Evolutionary conservation across 495 filamentous ascomycete genomes (phyloP).

Genomic region (Aspergillus cavernicola): DNA sequence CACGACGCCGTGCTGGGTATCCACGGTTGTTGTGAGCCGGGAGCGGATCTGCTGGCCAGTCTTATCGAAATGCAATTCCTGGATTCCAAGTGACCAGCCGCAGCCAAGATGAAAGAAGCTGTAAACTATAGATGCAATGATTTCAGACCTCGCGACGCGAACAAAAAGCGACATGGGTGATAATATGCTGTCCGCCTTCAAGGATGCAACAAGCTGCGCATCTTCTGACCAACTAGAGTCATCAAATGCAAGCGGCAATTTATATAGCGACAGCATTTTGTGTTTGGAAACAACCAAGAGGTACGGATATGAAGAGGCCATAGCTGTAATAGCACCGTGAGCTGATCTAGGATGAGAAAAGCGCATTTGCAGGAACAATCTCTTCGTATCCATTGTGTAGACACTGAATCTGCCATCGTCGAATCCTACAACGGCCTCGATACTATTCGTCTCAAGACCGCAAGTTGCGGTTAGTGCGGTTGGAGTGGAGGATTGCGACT

Average conservation of each 20-base stretch:
- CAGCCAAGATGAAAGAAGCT: slow-evolving; percentile 48
- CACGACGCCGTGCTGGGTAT: slow-evolving; percentile 33
- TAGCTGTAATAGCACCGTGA: slow-evolving; percentile 66
- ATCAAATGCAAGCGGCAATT: slow-evolving; percentile 36
- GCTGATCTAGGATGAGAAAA: slow-evolving; percentile 53
- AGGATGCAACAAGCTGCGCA: slow-evolving; percentile 67
- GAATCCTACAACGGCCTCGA: slow-evolving; percentile 66
- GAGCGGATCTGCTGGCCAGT: slow-evolving; percentile 52
- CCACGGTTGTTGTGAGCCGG: slow-evolving; percentile 49
- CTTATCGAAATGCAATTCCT: slow-evolving; percentile 69
- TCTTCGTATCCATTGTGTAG: slow-evolving; percentile 53
- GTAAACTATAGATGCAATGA: slow-evolving; percentile 83
- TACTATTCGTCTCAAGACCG: slow-evolving; percentile 24
- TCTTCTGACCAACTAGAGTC: slow-evolving; percentile 17
- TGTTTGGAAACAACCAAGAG: slow-evolving; percentile 70
- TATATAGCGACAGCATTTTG: slow-evolving; percentile 72
- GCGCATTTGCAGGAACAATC: slow-evolving; percentile 37
- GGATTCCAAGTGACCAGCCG: slow-evolving; percentile 87
- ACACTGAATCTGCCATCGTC: slow-evolving; percentile 68
- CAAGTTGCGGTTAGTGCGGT: slow-evolving; percentile 65
- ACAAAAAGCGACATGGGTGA: slow-evolving; percentile 78
- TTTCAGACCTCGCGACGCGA: slow-evolving; percentile 52
- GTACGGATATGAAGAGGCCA: slow-evolving; percentile 74
- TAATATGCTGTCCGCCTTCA: slow-evolving; percentile 76
- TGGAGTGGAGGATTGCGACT: slow-evolving; percentile 38